Percentiles rank a stretch among this genome's conserved stretches.
Evolutionary conservation across 1,284 basidiomycete species (phyloP).

Genomic region (Peniophora sp.): DNA sequence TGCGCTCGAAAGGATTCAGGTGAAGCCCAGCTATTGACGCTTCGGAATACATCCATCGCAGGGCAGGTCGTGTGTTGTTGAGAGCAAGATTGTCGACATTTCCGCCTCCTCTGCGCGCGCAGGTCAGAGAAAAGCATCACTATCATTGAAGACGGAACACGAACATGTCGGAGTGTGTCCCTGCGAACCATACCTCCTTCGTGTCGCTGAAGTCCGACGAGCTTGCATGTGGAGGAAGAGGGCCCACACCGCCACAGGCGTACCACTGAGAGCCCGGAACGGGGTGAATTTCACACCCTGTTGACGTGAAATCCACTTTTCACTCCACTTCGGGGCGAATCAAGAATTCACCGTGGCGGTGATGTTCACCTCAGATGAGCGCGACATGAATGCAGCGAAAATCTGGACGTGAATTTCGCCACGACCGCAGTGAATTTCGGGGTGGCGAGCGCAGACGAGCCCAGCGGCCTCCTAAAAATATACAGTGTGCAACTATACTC

Average conservation of each 20-base stretch:
- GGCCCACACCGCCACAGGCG: not conserved
- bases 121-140: not conserved
- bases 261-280: no score
- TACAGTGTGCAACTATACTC: no score
- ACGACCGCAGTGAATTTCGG: no score
- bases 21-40: conserved; percentile 1
- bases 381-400: no score
- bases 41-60: conserved; percentile 3
- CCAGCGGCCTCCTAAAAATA: no score
- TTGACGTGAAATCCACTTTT: no score
- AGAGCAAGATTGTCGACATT: not conserved
- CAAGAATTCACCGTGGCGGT: no score
- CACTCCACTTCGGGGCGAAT: no score
- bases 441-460: no score
- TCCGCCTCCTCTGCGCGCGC: not conserved
- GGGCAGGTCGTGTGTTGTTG: not conserved
- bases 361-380: no score
- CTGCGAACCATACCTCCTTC: conserved; percentile 5
- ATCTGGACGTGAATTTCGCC: no score
- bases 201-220: not conserved
- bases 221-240: not conserved
- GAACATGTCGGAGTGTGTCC: conserved; percentile 2
- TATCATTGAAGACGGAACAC: not conserved
- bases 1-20: not conserved
- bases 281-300: no score